These are phyloP conservation scores for Hypoxylon rickii DNA, from an alignment of 495 filamentous ascomycete genomes.

Conservation along the genomic window DNA sequence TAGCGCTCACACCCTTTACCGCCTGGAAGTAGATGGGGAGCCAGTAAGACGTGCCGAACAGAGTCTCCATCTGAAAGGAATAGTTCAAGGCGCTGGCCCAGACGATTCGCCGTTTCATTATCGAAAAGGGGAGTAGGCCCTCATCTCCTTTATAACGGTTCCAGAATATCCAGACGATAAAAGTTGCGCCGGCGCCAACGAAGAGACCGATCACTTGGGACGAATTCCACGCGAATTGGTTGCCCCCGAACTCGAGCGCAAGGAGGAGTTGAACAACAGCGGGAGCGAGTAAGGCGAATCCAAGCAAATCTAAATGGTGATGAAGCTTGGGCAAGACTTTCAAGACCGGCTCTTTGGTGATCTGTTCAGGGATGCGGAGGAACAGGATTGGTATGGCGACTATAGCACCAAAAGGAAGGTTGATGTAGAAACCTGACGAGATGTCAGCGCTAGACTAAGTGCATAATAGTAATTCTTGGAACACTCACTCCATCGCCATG, in stretches of 20 bases:
- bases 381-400: constrained; percentile 46
- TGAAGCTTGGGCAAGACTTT: not conserved
- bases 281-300: constrained; percentile 40
- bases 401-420: constrained; percentile 31
- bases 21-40: constrained; percentile 71
- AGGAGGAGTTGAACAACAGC: constrained; percentile 48
- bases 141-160: constrained; percentile 47
- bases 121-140: constrained; percentile 41
- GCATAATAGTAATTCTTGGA: not conserved
- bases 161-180: constrained; percentile 49
- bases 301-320: constrained; percentile 3
- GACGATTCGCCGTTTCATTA: constrained; percentile 1
- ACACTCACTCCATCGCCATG: constrained; percentile 42
- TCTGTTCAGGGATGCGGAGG: constrained; percentile 47
- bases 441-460: too few species aligned
- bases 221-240: constrained; percentile 46
- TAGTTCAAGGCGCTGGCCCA: constrained; percentile 3
- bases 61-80: constrained; percentile 12
- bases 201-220: constrained; percentile 36
- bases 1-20: constrained; percentile 50
- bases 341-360: not conserved
- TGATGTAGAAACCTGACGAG: constrained; percentile 66
- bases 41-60: constrained; percentile 39
- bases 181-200: constrained; percentile 46
- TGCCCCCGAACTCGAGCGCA: constrained; percentile 54